Evolutionary conservation across 139 green algal genomes (phyloP).

Genomic region (Diplosphaera chodatii): DNA sequence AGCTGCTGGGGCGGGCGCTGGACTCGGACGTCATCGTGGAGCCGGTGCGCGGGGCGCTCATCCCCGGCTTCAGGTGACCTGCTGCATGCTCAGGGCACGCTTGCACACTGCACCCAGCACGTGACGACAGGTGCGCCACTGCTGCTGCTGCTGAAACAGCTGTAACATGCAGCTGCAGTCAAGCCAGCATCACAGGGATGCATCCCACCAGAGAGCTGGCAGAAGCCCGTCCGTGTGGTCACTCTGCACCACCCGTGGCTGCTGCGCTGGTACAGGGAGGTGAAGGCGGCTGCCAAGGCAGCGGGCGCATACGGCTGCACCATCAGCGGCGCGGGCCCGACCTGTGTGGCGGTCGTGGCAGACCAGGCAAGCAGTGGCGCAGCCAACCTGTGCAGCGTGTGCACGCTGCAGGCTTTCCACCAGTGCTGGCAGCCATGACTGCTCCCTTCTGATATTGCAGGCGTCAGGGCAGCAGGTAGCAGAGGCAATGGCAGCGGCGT

Average conservation of each 20-base stretch:
- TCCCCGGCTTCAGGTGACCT: conserved; percentile 79
- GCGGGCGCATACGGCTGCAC: conserved; percentile 91
- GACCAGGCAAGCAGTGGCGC: conserved; percentile 8
- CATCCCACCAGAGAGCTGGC: too few species aligned
- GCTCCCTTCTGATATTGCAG: not conserved
- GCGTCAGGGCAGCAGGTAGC: conserved; percentile 49
- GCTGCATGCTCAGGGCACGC: too few species aligned
- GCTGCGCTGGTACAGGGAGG: conserved; percentile 32
- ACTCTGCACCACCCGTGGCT: too few species aligned
- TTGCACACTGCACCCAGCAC: too few species aligned
- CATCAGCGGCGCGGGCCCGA: conserved; percentile 93
- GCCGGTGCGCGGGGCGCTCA: conserved; percentile 82
- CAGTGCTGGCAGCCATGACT: too few species aligned
- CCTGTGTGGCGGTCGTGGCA: conserved; percentile 85
- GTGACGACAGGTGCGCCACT: too few species aligned
- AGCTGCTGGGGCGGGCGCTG: conserved; percentile 69
- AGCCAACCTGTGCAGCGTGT: too few species aligned
- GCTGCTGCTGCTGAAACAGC: too few species aligned
- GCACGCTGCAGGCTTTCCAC: too few species aligned
- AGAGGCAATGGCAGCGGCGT: conserved; percentile 73
- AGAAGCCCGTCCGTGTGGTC: too few species aligned
- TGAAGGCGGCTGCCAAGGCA: conserved; percentile 83
- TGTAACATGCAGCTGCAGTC: too few species aligned
- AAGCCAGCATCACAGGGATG: too few species aligned
- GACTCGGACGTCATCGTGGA: conserved; percentile 92